These are phyloP conservation scores for Lachnellula arida DNA, from an alignment of 2,329 filamentous ascomycete species.

Conservation along the genomic window DNA sequence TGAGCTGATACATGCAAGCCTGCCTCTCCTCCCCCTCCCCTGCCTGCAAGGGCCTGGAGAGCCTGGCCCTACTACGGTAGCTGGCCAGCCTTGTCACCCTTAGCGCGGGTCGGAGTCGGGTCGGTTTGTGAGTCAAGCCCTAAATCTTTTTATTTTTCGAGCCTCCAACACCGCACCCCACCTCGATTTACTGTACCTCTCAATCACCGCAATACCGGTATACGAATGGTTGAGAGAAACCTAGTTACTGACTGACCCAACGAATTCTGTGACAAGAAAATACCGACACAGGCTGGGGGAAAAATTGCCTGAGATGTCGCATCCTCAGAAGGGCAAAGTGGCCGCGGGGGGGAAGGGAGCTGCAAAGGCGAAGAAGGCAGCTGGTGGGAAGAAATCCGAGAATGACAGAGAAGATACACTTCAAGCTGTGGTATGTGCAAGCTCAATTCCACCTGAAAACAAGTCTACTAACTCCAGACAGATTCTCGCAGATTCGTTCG, in stretches of 20 bases:
- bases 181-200: too few relatives aligned
- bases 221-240: neutral
- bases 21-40: too few relatives aligned
- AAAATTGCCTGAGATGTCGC: constrained; percentile 13
- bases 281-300: neutral
- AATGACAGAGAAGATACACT: constrained; percentile 34
- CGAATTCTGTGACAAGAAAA: neutral
- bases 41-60: too few relatives aligned
- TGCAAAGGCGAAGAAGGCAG: constrained; percentile 27
- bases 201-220: too few relatives aligned
- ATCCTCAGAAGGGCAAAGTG: constrained; percentile 23
- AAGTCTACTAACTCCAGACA: constrained; percentile 35
- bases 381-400: constrained; percentile 26
- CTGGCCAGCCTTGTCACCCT: neutral
- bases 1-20: neutral
- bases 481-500: constrained; percentile 92
- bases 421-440: constrained; percentile 32
- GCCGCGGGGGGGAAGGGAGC: constrained; percentile 21
- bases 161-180: too few relatives aligned
- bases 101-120: neutral
- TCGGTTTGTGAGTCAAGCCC: neutral
- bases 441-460: neutral
- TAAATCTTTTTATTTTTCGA: too few relatives aligned
- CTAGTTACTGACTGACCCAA: neutral
- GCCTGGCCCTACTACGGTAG: too few relatives aligned